Evolutionary conservation across 495 filamentous ascomycete genomes (phyloP).

Genomic region (Penicillium parvum): DNA sequence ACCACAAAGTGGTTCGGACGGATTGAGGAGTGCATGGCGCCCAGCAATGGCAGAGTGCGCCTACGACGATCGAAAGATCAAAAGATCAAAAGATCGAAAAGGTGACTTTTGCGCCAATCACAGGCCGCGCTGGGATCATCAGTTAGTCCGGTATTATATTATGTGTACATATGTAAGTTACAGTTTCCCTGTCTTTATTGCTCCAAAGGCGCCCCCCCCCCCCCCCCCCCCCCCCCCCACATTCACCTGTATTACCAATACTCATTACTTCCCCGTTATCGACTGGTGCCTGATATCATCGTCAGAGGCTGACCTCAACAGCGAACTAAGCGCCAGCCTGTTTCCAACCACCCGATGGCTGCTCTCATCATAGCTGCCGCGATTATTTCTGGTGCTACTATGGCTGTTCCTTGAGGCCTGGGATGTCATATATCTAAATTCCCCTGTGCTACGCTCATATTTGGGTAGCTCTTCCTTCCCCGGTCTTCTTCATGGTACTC

Average conservation of each 20-base stretch:
- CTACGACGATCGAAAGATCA: neutral
- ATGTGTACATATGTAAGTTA: neutral
- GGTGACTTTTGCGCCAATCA: slow-evolving; percentile 14
- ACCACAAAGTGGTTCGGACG: slow-evolving; percentile 60
- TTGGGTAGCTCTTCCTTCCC: neutral
- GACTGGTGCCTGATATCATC: slow-evolving; percentile 2
- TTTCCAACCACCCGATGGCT: neutral
- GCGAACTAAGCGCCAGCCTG: neutral
- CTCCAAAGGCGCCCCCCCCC: too few species aligned
- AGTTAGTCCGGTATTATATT: neutral
- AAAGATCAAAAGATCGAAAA: neutral
- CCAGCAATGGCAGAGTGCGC: neutral
- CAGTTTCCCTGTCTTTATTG: neutral
- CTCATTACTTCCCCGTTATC: neutral
- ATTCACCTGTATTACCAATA: neutral
- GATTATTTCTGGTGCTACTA: neutral
- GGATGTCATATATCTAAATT: neutral
- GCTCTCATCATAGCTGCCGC: neutral
- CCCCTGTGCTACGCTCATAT: neutral
- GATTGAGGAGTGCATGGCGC: slow-evolving; percentile 48
- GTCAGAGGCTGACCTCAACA: neutral
- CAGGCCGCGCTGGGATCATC: slow-evolving; percentile 1
- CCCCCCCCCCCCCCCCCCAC: too few species aligned
- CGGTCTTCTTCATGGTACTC: slow-evolving; percentile 40
- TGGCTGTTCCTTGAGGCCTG: neutral